Conservation (phyloP, 2,329 filamentous ascomycete species). For the Pseudogymnoascus sp. region DNA sequence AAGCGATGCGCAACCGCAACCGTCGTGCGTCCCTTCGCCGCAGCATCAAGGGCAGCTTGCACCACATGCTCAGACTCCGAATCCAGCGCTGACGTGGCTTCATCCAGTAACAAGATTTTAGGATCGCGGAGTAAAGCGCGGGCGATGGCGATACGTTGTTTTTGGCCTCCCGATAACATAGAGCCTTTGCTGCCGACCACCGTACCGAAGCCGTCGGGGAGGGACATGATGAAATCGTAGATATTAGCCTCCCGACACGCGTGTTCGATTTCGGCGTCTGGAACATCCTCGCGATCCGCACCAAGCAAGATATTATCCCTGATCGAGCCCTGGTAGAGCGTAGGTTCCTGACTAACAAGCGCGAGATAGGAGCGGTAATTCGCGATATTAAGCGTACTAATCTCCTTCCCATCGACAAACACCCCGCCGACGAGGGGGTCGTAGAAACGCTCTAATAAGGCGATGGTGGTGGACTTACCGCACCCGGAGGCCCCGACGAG, state of each 20-base stretch:
- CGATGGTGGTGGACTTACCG: slow-evolving; percentile 90
- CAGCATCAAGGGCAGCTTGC: slow-evolving; percentile 70
- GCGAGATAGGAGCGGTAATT: slow-evolving; percentile 77
- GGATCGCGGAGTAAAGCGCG: slow-evolving; percentile 85
- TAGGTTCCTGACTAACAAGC: slow-evolving; percentile 89
- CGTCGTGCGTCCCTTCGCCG: slow-evolving; percentile 76
- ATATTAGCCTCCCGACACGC: slow-evolving; percentile 89
- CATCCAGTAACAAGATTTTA: slow-evolving; percentile 74
- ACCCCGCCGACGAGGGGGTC: slow-evolving; percentile 75
- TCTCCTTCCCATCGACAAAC: slow-evolving; percentile 74
- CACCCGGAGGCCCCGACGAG: slow-evolving; percentile 91
- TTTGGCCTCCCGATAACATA: slow-evolving; percentile 82
- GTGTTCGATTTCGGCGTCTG: slow-evolving; percentile 63
- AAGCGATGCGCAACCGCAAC: slow-evolving; percentile 91
- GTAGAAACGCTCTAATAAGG: slow-evolving; percentile 88
- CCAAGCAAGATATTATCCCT: slow-evolving; percentile 84
- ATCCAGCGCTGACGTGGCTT: slow-evolving; percentile 71
- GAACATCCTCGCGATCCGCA: slow-evolving; percentile 53
- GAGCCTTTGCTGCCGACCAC: slow-evolving; percentile 79
- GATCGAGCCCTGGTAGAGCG: slow-evolving; percentile 86
- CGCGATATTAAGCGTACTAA: slow-evolving; percentile 72
- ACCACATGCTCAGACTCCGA: slow-evolving; percentile 72
- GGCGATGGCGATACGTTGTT: slow-evolving; percentile 86
- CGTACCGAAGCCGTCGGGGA: slow-evolving; percentile 79
- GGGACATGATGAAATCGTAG: slow-evolving; percentile 79